Conservation (phyloP, 2,329 filamentous ascomycete genomes). For the Colletotrichum echinochloae region DNA sequence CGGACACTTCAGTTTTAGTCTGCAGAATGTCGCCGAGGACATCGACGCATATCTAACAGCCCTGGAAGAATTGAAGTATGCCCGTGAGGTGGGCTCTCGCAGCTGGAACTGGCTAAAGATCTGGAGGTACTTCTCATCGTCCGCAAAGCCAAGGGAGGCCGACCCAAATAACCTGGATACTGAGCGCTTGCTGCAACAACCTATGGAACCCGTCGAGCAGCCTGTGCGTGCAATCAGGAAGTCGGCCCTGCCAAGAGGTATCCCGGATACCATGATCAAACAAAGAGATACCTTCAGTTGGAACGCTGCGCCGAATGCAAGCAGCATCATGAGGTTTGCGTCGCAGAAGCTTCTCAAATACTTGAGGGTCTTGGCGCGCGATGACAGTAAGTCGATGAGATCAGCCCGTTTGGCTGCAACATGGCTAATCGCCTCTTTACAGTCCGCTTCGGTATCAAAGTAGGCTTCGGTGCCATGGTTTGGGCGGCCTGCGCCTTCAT, state of each 20-base stretch:
- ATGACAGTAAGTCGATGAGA: slow-evolving; percentile 60
- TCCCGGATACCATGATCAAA: slow-evolving; percentile 64
- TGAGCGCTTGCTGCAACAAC: slow-evolving; percentile 53
- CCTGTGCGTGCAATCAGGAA: slow-evolving; percentile 62
- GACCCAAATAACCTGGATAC: slow-evolving; percentile 56
- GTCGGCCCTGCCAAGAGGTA: slow-evolving; percentile 67
- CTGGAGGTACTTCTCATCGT: slow-evolving; percentile 63
- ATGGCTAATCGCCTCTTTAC: slow-evolving; percentile 21
- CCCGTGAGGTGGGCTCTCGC: slow-evolving; percentile 69
- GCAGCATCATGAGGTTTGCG: slow-evolving; percentile 55
- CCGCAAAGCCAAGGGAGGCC: slow-evolving; percentile 21
- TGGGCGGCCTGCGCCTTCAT: slow-evolving; percentile 94
- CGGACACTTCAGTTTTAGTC: slow-evolving; percentile 93
- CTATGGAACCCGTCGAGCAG: slow-evolving; percentile 44
- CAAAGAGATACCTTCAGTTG: slow-evolving; percentile 67
- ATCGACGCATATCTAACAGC: slow-evolving; percentile 86
- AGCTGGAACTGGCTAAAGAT: slow-evolving; percentile 90
- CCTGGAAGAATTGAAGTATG: slow-evolving; percentile 84
- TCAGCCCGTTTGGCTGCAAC: slow-evolving; percentile 36
- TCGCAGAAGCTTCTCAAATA: slow-evolving; percentile 61
- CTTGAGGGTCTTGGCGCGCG: slow-evolving; percentile 62
- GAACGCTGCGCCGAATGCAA: slow-evolving; percentile 65
- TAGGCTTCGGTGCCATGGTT: slow-evolving; percentile 87
- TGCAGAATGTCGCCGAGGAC: slow-evolving; percentile 92
- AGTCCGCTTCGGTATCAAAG: slow-evolving; percentile 87